Evolutionary conservation across 345 rosid genomes (phyloP).

Genomic region (Cardamine resedifolia): DNA sequence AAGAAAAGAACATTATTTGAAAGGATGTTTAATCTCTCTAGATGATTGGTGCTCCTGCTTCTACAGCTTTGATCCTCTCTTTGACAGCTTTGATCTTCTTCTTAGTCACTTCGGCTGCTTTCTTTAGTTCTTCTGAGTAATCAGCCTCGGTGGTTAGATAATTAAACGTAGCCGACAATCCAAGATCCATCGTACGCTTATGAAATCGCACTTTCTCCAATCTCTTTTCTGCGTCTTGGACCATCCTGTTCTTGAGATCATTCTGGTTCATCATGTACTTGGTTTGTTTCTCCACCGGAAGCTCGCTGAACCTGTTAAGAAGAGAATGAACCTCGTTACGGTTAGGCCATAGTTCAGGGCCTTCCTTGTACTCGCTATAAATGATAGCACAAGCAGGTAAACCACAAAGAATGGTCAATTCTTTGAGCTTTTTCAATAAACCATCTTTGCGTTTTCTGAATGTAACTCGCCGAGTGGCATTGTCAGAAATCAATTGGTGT

Average conservation of each 20-base stretch:
- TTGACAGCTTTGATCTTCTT: slow-evolving; percentile 18
- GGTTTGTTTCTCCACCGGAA: slow-evolving; percentile 49
- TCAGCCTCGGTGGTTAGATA: slow-evolving; percentile 23
- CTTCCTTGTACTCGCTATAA: slow-evolving; percentile 38
- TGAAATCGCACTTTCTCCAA: slow-evolving; percentile 38
- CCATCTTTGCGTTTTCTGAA: slow-evolving; percentile 38
- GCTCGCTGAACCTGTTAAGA: slow-evolving; percentile 23
- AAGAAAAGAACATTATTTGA: background rate
- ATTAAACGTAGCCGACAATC: background rate
- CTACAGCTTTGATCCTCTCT: slow-evolving; percentile 21
- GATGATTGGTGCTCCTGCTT: slow-evolving; percentile 11
- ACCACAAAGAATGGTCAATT: slow-evolving; percentile 34
- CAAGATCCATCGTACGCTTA: slow-evolving; percentile 39
- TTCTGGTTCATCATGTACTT: slow-evolving; percentile 54
- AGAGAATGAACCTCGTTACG: slow-evolving; percentile 29
- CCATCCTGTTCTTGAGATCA: slow-evolving; percentile 39
- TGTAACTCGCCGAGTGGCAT: slow-evolving; percentile 32
- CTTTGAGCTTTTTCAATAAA: slow-evolving; percentile 34
- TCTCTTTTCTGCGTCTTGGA: slow-evolving; percentile 40
- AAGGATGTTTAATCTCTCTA: background rate
- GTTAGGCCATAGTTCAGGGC: slow-evolving; percentile 50
- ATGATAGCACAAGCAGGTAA: slow-evolving; percentile 39
- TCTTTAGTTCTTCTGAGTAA: slow-evolving; percentile 27
- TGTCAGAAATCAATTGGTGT: slow-evolving; percentile 31
- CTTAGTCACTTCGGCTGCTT: slow-evolving; percentile 22